Evolutionary conservation across 1,139 yeast species (phyloP), one percentile per base, ranked within the genome.

Genomic region (Groenewaldozyma sp.): DNA sequence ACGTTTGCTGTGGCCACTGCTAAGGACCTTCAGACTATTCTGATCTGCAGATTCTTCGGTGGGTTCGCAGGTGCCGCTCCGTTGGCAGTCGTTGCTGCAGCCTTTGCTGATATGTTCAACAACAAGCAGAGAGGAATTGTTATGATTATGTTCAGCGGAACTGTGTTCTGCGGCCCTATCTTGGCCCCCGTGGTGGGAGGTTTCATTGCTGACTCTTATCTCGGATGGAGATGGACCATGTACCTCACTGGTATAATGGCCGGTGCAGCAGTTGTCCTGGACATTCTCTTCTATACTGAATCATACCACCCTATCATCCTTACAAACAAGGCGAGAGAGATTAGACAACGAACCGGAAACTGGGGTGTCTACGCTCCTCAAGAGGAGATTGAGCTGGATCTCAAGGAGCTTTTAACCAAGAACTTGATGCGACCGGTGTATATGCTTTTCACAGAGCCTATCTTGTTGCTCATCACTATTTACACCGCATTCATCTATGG

Each of bases 331-430:
- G 78, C 78, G 13, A 65, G 60, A 47, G 54, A 49, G 20, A 62
- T 73, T 65, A 67, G 65, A 56, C 70, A 68, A 52, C 62, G 73
- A 48, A 64, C 67, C 1, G 67, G 66, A 9, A 76, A 73, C 56
- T 82, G 94, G 94, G 86, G 84, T 34, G 79, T 84, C 40, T 77
- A 75, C 54, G 94, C 95, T 20, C 81, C 93, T 4, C 93, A 82
- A 52, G 95, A 86, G 57, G 82, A 76, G 50, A 71, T 78, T 41
- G 70, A 71, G 38, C 64, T 83, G 36, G 68, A 78, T 29, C 42
- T 82, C 38, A 68, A 67, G 50, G 91, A 81, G 2, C 75, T 84
- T 45, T 73, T 70, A 21, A 76, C 78, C 49, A 81, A 79, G 54
- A 82, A 80, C 51, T 59, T 84, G 36, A 56, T 81, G 4, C 73